Evolutionary conservation across 257 asterid species (phyloP).

Genomic region (Rehmannia glutinosa): DNA sequence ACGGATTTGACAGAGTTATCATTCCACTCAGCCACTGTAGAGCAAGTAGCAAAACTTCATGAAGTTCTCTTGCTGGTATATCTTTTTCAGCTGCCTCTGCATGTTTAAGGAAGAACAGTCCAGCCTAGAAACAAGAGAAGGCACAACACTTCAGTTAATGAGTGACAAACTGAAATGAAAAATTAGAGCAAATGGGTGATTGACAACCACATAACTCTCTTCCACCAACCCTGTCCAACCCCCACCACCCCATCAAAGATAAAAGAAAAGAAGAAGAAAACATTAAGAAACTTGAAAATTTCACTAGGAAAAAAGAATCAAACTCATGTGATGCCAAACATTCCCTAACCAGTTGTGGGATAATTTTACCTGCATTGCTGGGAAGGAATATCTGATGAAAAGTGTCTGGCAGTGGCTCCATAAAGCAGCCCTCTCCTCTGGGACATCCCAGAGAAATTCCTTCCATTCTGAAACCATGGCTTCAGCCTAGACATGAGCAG

Average conservation of each 20-base stretch:
- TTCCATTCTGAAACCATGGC: slow-evolving; percentile 99
- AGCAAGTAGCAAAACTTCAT: slow-evolving; percentile 82
- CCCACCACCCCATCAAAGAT: slow-evolving; percentile 17
- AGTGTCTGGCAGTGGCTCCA: slow-evolving; percentile 99
- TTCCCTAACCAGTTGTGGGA: slow-evolving; percentile 13
- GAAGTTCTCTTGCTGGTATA: slow-evolving; percentile 89
- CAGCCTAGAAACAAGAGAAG: slow-evolving; percentile 59
- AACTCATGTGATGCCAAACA: slow-evolving; percentile 3
- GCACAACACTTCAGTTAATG: slow-evolving; percentile 13
- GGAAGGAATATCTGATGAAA: slow-evolving; percentile 81
- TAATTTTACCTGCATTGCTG: slow-evolving; percentile 68
- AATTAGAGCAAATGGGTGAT: slow-evolving; percentile 9
- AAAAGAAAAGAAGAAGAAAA: background rate
- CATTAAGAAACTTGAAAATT: background rate
- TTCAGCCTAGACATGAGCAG: slow-evolving; percentile 69
- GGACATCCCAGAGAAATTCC: slow-evolving; percentile 98
- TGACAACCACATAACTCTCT: slow-evolving; percentile 9
- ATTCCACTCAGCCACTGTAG: slow-evolving; percentile 96
- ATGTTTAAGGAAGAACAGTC: slow-evolving; percentile 87
- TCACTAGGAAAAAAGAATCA: slow-evolving; percentile 4
- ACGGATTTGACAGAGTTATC: slow-evolving; percentile 80
- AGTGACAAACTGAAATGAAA: slow-evolving; percentile 7
- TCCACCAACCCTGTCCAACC: background rate
- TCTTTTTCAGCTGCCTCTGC: slow-evolving; percentile 84
- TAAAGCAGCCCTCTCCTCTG: slow-evolving; percentile 93